phyloP scores from a whole-genome alignment of 2,329 filamentous ascomycete genomes.

The Trichophyton schoenleinii region DNA sequence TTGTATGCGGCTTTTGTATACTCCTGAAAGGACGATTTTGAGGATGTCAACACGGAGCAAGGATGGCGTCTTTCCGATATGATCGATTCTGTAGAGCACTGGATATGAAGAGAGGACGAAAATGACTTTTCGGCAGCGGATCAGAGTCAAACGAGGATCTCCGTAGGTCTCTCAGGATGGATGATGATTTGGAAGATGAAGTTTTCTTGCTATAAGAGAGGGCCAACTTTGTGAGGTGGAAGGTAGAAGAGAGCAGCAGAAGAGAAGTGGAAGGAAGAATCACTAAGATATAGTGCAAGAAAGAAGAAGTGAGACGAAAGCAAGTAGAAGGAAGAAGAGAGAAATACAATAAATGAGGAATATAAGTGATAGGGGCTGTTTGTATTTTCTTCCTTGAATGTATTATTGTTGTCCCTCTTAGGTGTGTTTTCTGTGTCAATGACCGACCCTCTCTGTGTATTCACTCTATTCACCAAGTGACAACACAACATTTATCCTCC shows the following conservation, averaged over 20 bases:
- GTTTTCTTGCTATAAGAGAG: background rate
- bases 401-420: background rate
- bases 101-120: background rate
- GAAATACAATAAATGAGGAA: background rate
- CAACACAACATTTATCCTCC: background rate
- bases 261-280: conserved; percentile 1
- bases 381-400: background rate
- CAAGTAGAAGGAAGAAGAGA: background rate
- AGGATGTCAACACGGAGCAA: background rate
- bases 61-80: background rate
- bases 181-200: background rate
- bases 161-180: background rate
- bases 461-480: background rate
- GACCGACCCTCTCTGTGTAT: background rate
- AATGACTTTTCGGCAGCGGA: background rate
- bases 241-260: background rate
- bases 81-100: background rate
- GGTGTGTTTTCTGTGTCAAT: background rate
- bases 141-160: background rate
- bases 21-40: background rate
- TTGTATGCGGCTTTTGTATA: background rate
- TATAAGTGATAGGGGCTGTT: background rate
- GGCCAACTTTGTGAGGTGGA: background rate
- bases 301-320: conserved; percentile 2
- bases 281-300: background rate